Base-by-base conservation (phyloP, 192 early-diverging fungal species). In the Linnemannia elongata region DNA sequence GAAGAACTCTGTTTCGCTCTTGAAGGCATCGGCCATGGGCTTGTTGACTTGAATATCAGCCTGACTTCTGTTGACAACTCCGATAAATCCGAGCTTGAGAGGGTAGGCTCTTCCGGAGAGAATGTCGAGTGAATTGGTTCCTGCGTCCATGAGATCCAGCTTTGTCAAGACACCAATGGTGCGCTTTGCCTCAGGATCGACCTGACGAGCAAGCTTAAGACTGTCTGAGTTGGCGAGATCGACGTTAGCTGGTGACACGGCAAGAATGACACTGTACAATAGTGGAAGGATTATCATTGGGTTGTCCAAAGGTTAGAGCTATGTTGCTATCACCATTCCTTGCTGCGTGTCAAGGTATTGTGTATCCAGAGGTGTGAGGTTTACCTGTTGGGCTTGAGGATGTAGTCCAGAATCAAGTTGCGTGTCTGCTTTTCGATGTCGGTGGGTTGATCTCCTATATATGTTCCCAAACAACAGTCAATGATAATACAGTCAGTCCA, bases 191-290 rank as follows among this genome's bases (percentile, higher is more conserved):
- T 95, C 94, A 5, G 94, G 93, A 87, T 96, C 96, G 17, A 96
- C 96, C 80, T 96, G 95, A 69, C 95, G 94, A n/a, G 96, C 95
- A 70, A 96, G 88, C 88, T 96, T 96, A 63, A 96, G 90, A 88
- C 95, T 96, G 88, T 96, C 96, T 30, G 95, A 96, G 82, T 96
- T 96, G 68, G 93, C 95, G 66, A 96, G 89, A 77, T 96, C 96
- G 24, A 93, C 92, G 75, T 96, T 96, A 3, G 96, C 96, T 33
- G 96, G 95, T 63, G 94, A 94, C 52, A 96, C 94, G 15, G 96
- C 95, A 57, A 96, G 90, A 74, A 96, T 96, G 55, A 96, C 92
- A 92, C 95, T 95, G 63, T 57, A 27, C 71, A 10, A 42, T 49
- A 24, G 45, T 69, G 30, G 57, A 38, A 6, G 38, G 44, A 44